Conservation (phyloP, 441 rosid species). For the Euphorbia celastroides region DNA sequence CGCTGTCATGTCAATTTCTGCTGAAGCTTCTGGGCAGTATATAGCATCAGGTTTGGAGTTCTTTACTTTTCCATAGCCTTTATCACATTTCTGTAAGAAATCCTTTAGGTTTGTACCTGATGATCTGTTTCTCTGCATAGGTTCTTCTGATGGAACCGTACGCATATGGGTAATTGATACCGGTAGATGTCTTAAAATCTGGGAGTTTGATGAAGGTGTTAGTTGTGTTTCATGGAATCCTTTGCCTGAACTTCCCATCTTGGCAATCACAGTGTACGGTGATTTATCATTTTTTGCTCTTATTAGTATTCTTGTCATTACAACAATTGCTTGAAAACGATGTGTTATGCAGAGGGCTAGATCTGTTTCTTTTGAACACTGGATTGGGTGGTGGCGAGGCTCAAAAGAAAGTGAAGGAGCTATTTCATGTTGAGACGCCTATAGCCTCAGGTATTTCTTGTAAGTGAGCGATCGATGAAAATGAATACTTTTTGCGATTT, state of each 20-base stretch:
- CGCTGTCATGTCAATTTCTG: constrained; percentile 65
- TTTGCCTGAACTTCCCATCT: constrained; percentile 56
- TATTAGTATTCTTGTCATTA: background rate
- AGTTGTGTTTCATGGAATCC: constrained; percentile 88
- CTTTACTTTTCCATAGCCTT: constrained; percentile 11
- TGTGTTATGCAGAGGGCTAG: constrained; percentile 54
- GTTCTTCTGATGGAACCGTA: constrained; percentile 81
- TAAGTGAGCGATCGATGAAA: constrained; percentile 18
- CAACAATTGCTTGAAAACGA: constrained; percentile 13
- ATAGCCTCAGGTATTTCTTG: constrained; percentile 45
- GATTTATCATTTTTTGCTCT: background rate
- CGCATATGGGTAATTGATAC: constrained; percentile 94
- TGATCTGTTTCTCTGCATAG: constrained; percentile 24
- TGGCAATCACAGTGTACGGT: constrained; percentile 70
- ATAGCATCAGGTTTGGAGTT: constrained; percentile 80
- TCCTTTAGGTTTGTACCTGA: too few relatives aligned
- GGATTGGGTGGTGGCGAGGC: constrained; percentile 75
- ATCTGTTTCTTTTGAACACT: constrained; percentile 65
- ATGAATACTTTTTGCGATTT: constrained; percentile 16
- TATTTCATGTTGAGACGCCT: constrained; percentile 43
- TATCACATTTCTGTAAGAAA: too few relatives aligned
- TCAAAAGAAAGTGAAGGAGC: constrained; percentile 48
- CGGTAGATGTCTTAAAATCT: constrained; percentile 66
- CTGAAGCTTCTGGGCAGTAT: constrained; percentile 83
- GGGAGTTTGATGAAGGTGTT: constrained; percentile 69